These are phyloP conservation scores for Rhodotorula sp. DNA, from an alignment of 1,284 basidiomycete species.

Conservation along the genomic window DNA sequence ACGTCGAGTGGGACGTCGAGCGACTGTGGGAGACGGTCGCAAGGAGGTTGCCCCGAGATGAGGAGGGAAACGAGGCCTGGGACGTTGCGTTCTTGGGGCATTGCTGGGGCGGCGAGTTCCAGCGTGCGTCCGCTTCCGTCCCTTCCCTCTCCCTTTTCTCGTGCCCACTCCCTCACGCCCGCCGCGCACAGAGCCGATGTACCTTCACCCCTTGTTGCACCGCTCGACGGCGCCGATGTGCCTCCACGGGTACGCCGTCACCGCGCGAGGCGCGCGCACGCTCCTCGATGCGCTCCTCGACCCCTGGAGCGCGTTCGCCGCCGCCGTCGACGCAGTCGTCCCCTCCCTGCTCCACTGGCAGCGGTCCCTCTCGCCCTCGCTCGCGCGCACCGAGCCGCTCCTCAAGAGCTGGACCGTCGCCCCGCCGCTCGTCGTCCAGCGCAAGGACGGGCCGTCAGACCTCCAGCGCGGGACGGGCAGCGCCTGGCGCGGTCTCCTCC, in stretches of 20 bases:
- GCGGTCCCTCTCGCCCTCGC: conserved; percentile 63
- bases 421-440: conserved; percentile 48
- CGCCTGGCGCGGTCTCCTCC: conserved; percentile 47
- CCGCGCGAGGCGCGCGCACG: conserved; percentile 36
- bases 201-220: conserved; percentile 73
- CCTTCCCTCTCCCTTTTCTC: not conserved
- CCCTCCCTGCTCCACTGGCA: conserved; percentile 60
- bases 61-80: conserved; percentile 29
- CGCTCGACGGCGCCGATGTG: conserved; percentile 45
- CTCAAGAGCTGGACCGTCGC: conserved; percentile 46
- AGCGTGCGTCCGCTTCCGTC: conserved; percentile 22
- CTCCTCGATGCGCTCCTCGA: conserved; percentile 38
- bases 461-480: conserved; percentile 48
- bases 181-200: conserved; percentile 58
- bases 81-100: conserved; percentile 46
- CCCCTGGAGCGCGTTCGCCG: conserved; percentile 47
- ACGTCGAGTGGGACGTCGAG: conserved; percentile 48
- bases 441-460: conserved; percentile 49
- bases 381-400: not conserved
- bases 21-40: conserved; percentile 40
- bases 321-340: conserved; percentile 55
- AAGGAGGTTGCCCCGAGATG: conserved; percentile 27
- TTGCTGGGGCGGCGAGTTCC: conserved; percentile 46
- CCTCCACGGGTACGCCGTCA: conserved; percentile 48
- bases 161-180: not conserved